Evolutionary conservation across 768 basidiomycete species (phyloP).

Genomic region (Suillus variegatus): DNA sequence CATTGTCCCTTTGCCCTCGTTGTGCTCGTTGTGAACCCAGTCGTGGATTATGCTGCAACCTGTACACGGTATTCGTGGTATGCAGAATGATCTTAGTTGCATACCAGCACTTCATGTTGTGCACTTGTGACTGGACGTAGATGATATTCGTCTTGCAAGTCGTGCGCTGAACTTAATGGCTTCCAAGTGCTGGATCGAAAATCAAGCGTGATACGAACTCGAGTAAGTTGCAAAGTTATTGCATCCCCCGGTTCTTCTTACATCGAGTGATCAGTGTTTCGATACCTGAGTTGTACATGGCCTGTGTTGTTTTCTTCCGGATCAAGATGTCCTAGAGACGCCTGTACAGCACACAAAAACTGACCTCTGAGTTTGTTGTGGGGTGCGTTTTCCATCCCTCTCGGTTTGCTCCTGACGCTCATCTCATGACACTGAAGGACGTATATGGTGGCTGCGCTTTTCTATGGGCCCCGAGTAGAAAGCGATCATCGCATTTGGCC

Average conservation of each 20-base stretch:
- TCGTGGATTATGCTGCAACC: not conserved
- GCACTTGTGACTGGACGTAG: not conserved
- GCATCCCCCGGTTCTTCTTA: too few species aligned
- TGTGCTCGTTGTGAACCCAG: not conserved
- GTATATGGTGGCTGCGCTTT: not conserved
- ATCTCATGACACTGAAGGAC: not conserved
- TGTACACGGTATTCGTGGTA: not conserved
- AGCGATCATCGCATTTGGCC: not conserved
- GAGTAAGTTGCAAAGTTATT: too few species aligned
- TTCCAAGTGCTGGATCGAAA: too few species aligned
- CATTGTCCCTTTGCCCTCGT: too few species aligned
- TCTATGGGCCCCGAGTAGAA: not conserved
- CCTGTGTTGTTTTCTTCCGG: too few species aligned
- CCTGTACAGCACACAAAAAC: not conserved
- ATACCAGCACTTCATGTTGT: not conserved
- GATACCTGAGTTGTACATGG: too few species aligned
- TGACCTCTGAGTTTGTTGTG: not conserved
- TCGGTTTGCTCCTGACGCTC: not conserved
- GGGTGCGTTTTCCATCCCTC: not conserved
- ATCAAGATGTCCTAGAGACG: not conserved
- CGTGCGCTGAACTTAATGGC: too few species aligned
- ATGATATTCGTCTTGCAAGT: not conserved
- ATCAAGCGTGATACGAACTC: too few species aligned
- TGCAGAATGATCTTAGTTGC: not conserved
- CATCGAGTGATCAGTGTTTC: too few species aligned